A percentile compares a stretch with the other conserved stretches of the same genome.
Evolutionary conservation across 2,329 filamentous ascomycete genomes (phyloP).

Genomic region (Cercospora zeina): DNA sequence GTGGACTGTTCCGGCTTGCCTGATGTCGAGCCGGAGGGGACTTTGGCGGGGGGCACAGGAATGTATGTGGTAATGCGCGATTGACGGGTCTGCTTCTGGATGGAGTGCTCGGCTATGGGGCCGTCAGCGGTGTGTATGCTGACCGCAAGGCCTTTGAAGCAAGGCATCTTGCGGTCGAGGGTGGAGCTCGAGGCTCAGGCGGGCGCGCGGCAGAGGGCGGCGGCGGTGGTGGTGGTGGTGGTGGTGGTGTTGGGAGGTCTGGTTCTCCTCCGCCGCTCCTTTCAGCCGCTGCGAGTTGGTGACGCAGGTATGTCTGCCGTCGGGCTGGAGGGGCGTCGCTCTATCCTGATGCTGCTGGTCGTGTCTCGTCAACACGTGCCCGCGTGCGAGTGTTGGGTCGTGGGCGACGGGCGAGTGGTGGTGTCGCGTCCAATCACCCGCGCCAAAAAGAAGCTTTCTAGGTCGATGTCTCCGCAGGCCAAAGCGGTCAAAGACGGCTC

Average conservation of each 20-base stretch:
- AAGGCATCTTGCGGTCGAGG: conserved; percentile 66
- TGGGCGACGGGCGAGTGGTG: conserved; percentile 1
- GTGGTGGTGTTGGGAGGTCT: background rate
- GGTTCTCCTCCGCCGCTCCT: conserved; percentile 6
- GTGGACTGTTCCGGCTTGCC: conserved; percentile 87
- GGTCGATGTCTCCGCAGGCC: conserved; percentile 5
- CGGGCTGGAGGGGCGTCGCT: background rate
- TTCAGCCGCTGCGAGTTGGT: background rate
- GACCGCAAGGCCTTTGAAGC: conserved; percentile 98
- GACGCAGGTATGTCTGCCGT: background rate
- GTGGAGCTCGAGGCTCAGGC: conserved; percentile 15
- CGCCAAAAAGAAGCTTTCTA: conserved; percentile 3
- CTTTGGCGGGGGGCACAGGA: conserved; percentile 83
- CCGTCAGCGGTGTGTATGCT: conserved; percentile 83
- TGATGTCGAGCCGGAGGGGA: conserved; percentile 57
- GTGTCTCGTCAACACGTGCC: conserved; percentile 4
- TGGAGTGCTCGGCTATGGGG: conserved; percentile 86
- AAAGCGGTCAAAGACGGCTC: conserved; percentile 4
- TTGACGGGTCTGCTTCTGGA: conserved; percentile 88
- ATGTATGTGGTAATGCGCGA: conserved; percentile 97
- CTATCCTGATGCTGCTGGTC: background rate
- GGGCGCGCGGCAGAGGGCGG: conserved; percentile 3
- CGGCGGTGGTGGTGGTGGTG: background rate
- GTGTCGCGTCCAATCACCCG: conserved; percentile 11
- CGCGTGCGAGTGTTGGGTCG: conserved; percentile 3